Base-by-base conservation (phyloP, 163 green algal genomes). In the Chlorella variabilis region DNA sequence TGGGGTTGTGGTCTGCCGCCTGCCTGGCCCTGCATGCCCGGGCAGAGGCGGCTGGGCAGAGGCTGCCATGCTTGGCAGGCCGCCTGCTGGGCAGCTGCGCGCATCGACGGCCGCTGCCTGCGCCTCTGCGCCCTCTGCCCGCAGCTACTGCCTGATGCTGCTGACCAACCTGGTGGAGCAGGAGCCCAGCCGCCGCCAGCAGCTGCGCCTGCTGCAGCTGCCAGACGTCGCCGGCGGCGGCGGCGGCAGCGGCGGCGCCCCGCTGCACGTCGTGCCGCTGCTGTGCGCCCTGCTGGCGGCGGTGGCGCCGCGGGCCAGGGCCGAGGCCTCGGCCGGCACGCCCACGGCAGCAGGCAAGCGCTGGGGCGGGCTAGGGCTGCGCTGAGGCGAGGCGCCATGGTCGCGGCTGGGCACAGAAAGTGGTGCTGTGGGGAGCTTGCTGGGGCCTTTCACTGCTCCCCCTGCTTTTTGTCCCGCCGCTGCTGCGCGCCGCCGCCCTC, bases 91-190 rank as follows among this genome's bases (percentile, higher is more conserved):
- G n/a, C n/a, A n/a, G n/a, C n/a, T n/a, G n/a, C n/a, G n/a, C n/a
- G n/a, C n/a, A n/a, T n/a, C n/a, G n/a, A n/a, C n/a, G n/a, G n/a
- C n/a, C n/a, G n/a, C n/a, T 27, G 25, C 61, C 29, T 45, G 25
- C 9, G 9, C 4, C 15, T 18, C 11, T 29, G 11, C 23, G 61
- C 61, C 33, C 11, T 42, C 33, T 45, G 2, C 59, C n/a, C 17
- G 59, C 59, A 86, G 54, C 66, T 69, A 48, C 41, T 86, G 81
- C 11, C 58, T 92, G 18, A 86, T 84, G 2, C 69, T 92, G 68
- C 81, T 92, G 23, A 90, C 91, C 45, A 93, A 93, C 65, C 49
- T 92, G n/a, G 84, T 71, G 18, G 86, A 92, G 73, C 42, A 82
- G 33, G 39, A 66, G 38, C 29, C 15, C 21, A 33, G 36, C 2